A percentile compares a stretch with the other conserved stretches of the same genome.
phyloP scores from a whole-genome alignment of 768 basidiomycete species.

The Coprinopsis cinerea region DNA sequence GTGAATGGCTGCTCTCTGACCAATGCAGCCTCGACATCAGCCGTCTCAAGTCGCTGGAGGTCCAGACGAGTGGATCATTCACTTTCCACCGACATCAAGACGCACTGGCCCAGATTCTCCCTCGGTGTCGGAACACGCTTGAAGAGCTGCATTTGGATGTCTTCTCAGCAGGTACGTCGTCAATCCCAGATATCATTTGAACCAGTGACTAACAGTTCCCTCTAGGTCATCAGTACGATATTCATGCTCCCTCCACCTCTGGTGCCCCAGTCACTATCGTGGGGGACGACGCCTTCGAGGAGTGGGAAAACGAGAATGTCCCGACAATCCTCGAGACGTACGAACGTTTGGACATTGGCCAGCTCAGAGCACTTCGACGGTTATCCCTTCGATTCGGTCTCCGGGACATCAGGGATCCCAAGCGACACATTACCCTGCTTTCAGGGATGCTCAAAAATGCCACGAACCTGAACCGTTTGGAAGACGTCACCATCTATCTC shows the following conservation, averaged over 20 bases:
- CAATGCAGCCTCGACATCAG: slow-evolving; percentile 1
- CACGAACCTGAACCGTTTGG: not conserved
- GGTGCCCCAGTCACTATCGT: not conserved
- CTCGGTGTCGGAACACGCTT: not conserved
- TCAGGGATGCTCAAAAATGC: slow-evolving; percentile 2
- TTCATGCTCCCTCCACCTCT: not conserved
- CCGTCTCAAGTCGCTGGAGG: not conserved
- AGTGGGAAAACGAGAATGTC: not conserved
- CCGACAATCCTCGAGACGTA: slow-evolving; percentile 2
- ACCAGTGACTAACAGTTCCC: not conserved
- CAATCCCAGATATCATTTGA: not conserved
- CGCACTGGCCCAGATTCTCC: not conserved
- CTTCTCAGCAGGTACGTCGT: slow-evolving; percentile 1
- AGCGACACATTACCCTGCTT: slow-evolving; percentile 2
- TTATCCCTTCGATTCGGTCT: slow-evolving; percentile 1
- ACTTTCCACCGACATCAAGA: not conserved
- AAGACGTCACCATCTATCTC: not conserved
- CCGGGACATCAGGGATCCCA: not conserved
- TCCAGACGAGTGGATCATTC: not conserved
- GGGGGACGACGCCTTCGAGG: not conserved
- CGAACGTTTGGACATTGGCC: slow-evolving; percentile 1
- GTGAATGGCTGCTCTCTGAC: slow-evolving; percentile 4
- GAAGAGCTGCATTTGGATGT: slow-evolving; percentile 7
- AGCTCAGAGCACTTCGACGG: slow-evolving; percentile 3
- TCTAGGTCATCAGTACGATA: slow-evolving; percentile 4